Evolutionary conservation across 805 yeast species (phyloP), one percentile per base, ranked within the genome.

Genomic region (Metschnikowia proteae): DNA sequence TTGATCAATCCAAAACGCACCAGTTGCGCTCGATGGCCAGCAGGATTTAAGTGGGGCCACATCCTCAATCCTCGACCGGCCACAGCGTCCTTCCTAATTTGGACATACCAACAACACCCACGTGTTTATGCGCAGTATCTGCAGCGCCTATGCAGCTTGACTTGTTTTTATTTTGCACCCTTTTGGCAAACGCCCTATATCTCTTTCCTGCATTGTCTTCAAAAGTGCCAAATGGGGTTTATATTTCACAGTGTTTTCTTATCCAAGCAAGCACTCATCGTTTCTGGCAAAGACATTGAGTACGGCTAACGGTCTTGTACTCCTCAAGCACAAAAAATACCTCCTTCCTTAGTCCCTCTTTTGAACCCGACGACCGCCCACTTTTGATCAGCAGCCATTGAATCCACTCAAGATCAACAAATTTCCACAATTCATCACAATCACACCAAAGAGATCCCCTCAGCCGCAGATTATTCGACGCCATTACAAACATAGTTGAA

Each of bases 201-300:
- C 4, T 11, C 17, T 25, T 40, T n/a, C 36, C 30, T 40, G 36
- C 43, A 31, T 40, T 40, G 43, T 25, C 43, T 31, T 40, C 22
- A 40, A 40, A 40, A 40, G 13, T 40, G 43, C 43, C 43, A 32
- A 40, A 40, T 40, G 23, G 43, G 43, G 43, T 30, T 32, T 25
- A 30, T 25, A 23, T n/a, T 25, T 25, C 28, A 25, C 23, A 22
- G 36, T 32, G 10, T 31, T 30, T 32, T 10, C 36, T 32, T 30
- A 11, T n/a, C 35, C 36, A 23, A 40, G 43, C 43, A 40, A 40
- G 7, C 8, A 8, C 13, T 29, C 35, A 23, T 40, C 43, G 22
- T 31, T 40, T 40, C 35, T 31, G 43, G 36, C 6, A 7, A 25
- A 39, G 34, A 13, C 29, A 25, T 31, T 30, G 43, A 23, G 23